Evolutionary conservation across 148 eudicot genomes (phyloP), one percentile per base, ranked within the genome.

Genomic region (Spergularia bocconei): DNA sequence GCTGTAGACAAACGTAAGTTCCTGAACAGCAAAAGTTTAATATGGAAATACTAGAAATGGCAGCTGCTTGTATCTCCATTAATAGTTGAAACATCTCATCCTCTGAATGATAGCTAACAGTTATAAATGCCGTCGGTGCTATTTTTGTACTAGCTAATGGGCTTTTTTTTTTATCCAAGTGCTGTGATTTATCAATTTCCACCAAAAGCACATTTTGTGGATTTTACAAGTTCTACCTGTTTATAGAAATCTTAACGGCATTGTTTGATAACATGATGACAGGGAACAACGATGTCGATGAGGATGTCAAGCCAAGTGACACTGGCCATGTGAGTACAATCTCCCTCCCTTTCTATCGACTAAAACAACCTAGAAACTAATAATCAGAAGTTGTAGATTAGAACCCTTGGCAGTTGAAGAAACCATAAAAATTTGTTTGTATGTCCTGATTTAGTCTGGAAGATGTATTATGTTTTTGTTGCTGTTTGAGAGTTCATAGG

Each of bases 241-340:
- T 9, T 41, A 41, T 5, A 17, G 41, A 74, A 63, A 48, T 13
- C 25, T n/a, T 63, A 25, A 33, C 25, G 15, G 66, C 6, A 13
- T 29, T 65, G 23, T 47, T 16, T 68, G 11, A 21, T 51, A 41
- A 62, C 68, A 60, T 63, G 52, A 74, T 41, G 73, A 44, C 63
- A 74, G 82, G 39, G 17, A 63, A 78, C 58, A 79, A 56, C n/a
- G 69, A 70, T 71, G 56, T 47, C 20, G 75, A 75, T 25, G 73
- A 13, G 44, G 41, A 73, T 11, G 69, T 67, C 62, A 67, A 41
- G 61, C 61, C 15, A 55, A 33, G 20, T 72, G 57, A 50, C 59
- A 13, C 13, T 38, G 52, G 58, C 68, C 5, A 62, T 68, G 82
- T 80, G 67, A 75, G 82, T 70, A 72, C 23, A 55, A 55, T 19